These are phyloP conservation scores for Hyphodiscus sp. DNA, from an alignment of 2,329 filamentous ascomycete genomes.

Conservation along the genomic window DNA sequence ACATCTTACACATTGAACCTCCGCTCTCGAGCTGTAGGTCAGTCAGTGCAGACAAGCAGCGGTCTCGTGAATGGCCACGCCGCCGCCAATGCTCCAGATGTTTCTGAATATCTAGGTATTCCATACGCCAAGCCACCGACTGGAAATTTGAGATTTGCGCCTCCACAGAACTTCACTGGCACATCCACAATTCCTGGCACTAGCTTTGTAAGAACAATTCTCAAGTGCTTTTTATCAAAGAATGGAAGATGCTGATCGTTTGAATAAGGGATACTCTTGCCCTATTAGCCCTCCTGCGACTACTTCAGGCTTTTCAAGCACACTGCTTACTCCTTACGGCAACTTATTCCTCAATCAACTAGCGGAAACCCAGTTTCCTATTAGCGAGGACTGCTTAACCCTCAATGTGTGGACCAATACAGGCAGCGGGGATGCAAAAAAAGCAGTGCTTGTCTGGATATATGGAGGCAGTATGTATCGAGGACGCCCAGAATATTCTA, in stretches of 20 bases:
- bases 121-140: constrained; percentile 35
- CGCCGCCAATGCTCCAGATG: constrained; percentile 13
- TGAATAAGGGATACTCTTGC: no score
- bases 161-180: constrained; percentile 13
- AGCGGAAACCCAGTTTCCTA: no score
- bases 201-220: constrained; percentile 23
- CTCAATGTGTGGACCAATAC: constrained; percentile 33
- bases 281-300: no score
- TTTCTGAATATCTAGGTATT: constrained; percentile 34
- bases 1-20: no score
- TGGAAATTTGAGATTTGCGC: constrained; percentile 34
- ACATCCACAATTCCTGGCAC: constrained; percentile 17
- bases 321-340: no score
- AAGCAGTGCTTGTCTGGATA: constrained; percentile 39
- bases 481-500: no score
- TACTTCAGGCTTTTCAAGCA: no score
- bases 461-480: constrained; percentile 25
- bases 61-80: constrained; percentile 23
- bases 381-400: constrained; percentile 32
- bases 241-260: no score
- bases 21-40: constrained; percentile 14
- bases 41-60: constrained; percentile 19
- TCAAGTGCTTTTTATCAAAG: no score
- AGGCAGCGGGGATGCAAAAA: constrained; percentile 26
- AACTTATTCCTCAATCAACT: no score